Evolutionary conservation across 495 filamentous ascomycete genomes (phyloP).

Genomic region (Diplogelasinospora grovesii): DNA sequence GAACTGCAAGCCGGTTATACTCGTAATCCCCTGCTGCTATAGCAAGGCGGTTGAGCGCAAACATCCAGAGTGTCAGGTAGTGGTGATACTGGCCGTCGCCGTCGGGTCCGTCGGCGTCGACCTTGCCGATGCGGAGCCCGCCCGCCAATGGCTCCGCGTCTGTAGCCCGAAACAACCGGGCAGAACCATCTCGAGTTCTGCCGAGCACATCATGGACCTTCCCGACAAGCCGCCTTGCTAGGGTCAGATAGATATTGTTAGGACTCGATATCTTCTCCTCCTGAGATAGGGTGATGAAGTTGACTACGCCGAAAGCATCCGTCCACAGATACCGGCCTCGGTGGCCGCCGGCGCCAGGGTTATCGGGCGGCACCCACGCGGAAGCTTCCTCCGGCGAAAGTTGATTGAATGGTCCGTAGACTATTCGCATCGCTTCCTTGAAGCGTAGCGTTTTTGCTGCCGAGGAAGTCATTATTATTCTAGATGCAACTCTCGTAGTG

Average conservation of each 20-base stretch:
- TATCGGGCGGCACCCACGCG: conserved; percentile 24
- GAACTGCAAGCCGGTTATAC: conserved; percentile 51
- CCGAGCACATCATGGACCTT: conserved; percentile 54
- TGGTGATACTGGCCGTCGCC: conserved; percentile 64
- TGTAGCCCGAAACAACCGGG: conserved; percentile 47
- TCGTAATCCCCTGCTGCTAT: conserved; percentile 41
- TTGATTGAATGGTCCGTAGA: conserved; percentile 34
- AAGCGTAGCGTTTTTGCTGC: too few relatives aligned
- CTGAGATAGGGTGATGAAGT: conserved; percentile 54
- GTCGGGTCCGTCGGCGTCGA: conserved; percentile 44
- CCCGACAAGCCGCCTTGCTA: conserved; percentile 46
- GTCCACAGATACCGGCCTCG: conserved; percentile 64
- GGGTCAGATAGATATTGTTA: conserved; percentile 45
- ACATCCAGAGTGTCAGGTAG: conserved; percentile 67
- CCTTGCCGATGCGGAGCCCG: conserved; percentile 59
- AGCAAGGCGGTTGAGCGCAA: conserved; percentile 55
- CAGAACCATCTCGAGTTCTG: conserved; percentile 42
- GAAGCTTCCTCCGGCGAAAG: conserved; percentile 14
- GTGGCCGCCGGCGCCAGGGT: conserved; percentile 51
- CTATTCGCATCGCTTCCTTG: conserved; percentile 32
- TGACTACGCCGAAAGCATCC: conserved; percentile 62
- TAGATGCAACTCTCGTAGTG: too few relatives aligned
- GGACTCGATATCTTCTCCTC: conserved; percentile 31
- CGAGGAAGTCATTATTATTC: too few relatives aligned
- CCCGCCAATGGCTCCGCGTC: conserved; percentile 50